These are phyloP conservation scores for Lachnellula suecica DNA, from an alignment of 2,329 filamentous ascomycete species.

Conservation along the genomic window DNA sequence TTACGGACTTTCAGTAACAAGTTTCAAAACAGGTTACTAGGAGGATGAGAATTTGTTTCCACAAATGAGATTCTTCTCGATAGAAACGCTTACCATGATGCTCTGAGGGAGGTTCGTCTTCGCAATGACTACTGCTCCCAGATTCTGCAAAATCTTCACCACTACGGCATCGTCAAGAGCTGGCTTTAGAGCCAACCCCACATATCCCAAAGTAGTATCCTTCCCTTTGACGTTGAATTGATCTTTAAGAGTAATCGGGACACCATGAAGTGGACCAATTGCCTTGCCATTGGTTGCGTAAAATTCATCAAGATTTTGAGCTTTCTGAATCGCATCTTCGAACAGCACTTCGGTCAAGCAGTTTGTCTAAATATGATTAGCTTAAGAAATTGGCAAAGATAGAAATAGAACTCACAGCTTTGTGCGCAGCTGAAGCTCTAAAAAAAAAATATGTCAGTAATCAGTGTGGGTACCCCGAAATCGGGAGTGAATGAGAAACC, in stretches of 20 bases:
- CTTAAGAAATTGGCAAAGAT: too few species aligned
- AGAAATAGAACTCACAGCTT: neutral
- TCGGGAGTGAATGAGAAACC: neutral
- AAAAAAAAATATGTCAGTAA: neutral
- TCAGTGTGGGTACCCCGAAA: neutral
- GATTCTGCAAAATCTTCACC: constrained; percentile 44
- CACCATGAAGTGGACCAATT: constrained; percentile 50
- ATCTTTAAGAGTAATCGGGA: constrained; percentile 59
- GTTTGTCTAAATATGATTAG: constrained; percentile 20
- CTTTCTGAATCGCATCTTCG: constrained; percentile 38
- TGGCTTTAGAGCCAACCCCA: constrained; percentile 47
- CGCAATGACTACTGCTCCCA: constrained; percentile 52
- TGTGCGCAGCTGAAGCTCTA: constrained; percentile 2
- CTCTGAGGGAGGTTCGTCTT: constrained; percentile 53
- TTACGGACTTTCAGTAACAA: constrained; percentile 26
- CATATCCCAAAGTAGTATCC: constrained; percentile 59
- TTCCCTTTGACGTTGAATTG: constrained; percentile 58
- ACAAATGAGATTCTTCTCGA: constrained; percentile 33
- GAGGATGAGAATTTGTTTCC: too few species aligned
- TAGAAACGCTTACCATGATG: constrained; percentile 44
- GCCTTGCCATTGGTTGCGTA: constrained; percentile 37
- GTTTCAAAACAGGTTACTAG: constrained; percentile 58
- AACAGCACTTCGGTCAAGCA: constrained; percentile 45
- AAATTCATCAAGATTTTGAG: constrained; percentile 38
- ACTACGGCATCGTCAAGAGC: constrained; percentile 49